Percentiles rank a stretch among this genome's conserved stretches.
These are phyloP conservation scores for Fraxinus nigra DNA, from an alignment of 305 asterid genomes.

Conservation along the genomic window DNA sequence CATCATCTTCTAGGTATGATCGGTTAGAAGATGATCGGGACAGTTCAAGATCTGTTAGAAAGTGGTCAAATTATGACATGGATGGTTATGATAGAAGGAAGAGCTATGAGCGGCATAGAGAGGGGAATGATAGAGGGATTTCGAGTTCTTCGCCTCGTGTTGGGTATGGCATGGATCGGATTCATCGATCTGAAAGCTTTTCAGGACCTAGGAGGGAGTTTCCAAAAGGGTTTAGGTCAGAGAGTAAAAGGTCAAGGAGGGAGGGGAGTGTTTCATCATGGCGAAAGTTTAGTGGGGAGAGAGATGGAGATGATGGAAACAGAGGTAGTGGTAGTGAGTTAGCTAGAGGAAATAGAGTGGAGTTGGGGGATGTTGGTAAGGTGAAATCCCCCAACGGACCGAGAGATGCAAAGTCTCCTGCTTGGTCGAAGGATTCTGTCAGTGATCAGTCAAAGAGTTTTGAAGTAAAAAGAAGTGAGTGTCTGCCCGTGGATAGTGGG, in stretches of 20 bases:
- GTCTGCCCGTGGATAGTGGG: slow-evolving; percentile 57
- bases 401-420: slow-evolving; percentile 76
- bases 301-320: slow-evolving; percentile 70
- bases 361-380: slow-evolving; percentile 61
- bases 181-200: slow-evolving; percentile 81
- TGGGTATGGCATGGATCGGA: slow-evolving; percentile 61
- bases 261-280: slow-evolving; percentile 84
- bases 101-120: slow-evolving; percentile 66
- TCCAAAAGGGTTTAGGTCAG: slow-evolving; percentile 94
- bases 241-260: slow-evolving; percentile 85
- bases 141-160: slow-evolving; percentile 70
- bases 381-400: slow-evolving; percentile 62
- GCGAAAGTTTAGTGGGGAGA: slow-evolving; percentile 72
- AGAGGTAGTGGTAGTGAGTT: slow-evolving; percentile 52
- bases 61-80: slow-evolving; percentile 67
- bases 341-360: slow-evolving; percentile 51
- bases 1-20: slow-evolving; percentile 76
- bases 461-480: slow-evolving; percentile 67
- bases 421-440: slow-evolving; percentile 90
- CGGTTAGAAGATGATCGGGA: slow-evolving; percentile 79
- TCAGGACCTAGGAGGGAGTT: slow-evolving; percentile 83
- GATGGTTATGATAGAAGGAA: slow-evolving; percentile 76
- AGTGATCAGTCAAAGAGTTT: slow-evolving; percentile 87
- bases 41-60: slow-evolving; percentile 56
- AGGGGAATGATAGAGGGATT: slow-evolving; percentile 61